These are phyloP conservation scores for Umbelopsis sp. DNA, from an alignment of 192 early-diverging fungal genomes.

Conservation along the genomic window DNA sequence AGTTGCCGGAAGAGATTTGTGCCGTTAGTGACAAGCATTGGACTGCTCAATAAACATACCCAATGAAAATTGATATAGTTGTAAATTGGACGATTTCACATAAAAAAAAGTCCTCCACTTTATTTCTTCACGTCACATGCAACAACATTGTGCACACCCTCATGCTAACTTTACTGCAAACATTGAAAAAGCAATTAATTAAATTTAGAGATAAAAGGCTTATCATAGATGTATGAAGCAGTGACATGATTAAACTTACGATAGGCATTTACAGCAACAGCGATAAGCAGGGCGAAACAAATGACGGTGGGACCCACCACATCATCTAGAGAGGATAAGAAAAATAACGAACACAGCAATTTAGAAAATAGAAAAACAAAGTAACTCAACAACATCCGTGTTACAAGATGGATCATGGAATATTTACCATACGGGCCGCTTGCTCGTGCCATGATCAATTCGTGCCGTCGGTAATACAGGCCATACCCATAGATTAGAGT, in stretches of 20 bases:
- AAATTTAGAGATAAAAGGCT: too few species aligned
- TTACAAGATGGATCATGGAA: neutral
- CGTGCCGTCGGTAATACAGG: conserved; percentile 65
- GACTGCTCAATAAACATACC: neutral
- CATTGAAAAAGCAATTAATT: neutral
- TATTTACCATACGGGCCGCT: conserved; percentile 45
- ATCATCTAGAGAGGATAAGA: conserved; percentile 58
- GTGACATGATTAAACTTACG: conserved; percentile 31
- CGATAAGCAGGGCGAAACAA: conserved; percentile 58
- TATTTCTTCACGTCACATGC: too few species aligned
- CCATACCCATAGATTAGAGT: conserved; percentile 67
- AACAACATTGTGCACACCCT: neutral
- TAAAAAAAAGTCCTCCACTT: too few species aligned
- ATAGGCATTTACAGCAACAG: conserved; percentile 50
- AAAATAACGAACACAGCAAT: neutral
- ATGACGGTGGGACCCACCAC: conserved; percentile 66
- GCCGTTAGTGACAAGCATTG: neutral
- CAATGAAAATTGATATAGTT: neutral
- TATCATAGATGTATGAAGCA: too few species aligned
- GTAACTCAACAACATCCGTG: neutral
- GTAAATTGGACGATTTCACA: neutral
- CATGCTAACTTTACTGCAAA: neutral
- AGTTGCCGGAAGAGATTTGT: neutral
- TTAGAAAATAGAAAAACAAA: neutral
- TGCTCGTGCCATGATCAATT: conserved; percentile 61